phyloP scores from a whole-genome alignment of 257 asterid genomes.

The Mitragyna speciosa region DNA sequence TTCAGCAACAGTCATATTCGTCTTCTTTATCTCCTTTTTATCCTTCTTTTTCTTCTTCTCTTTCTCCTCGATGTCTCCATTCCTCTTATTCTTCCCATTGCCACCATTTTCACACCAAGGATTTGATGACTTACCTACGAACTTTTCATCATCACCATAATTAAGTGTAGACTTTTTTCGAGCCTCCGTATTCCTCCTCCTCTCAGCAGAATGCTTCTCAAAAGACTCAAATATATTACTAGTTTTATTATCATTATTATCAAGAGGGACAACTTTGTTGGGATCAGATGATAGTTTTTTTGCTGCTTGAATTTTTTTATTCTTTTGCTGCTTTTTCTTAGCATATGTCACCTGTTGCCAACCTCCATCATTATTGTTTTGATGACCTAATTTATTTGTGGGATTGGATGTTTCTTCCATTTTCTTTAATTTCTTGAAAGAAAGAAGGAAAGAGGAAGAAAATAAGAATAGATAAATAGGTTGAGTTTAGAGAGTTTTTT shows the following conservation, averaged over 20 bases:
- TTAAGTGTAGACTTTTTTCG: background rate
- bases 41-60: constrained; percentile 56
- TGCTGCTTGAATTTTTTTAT: constrained; percentile 31
- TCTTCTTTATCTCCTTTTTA: constrained; percentile 63
- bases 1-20: constrained; percentile 68
- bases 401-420: constrained; percentile 31
- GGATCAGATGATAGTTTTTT: constrained; percentile 30
- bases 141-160: constrained; percentile 1
- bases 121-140: constrained; percentile 35
- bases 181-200: constrained; percentile 6
- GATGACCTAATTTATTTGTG: background rate
- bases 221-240: background rate
- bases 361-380: constrained; percentile 26
- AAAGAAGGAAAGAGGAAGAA: constrained; percentile 1
- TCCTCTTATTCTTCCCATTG: constrained; percentile 32
- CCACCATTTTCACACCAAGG: constrained; percentile 22
- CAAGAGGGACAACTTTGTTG: background rate
- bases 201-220: constrained; percentile 12
- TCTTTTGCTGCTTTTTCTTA: constrained; percentile 34
- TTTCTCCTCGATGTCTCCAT: constrained; percentile 41
- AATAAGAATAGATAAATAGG: background rate
- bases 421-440: background rate
- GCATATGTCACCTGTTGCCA: constrained; percentile 42
- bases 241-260: background rate
- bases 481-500: background rate